Percentiles rank a stretch among this genome's conserved stretches.
Conservation (phyloP, 495 filamentous ascomycete genomes). For the Pyrenula massariospora region DNA sequence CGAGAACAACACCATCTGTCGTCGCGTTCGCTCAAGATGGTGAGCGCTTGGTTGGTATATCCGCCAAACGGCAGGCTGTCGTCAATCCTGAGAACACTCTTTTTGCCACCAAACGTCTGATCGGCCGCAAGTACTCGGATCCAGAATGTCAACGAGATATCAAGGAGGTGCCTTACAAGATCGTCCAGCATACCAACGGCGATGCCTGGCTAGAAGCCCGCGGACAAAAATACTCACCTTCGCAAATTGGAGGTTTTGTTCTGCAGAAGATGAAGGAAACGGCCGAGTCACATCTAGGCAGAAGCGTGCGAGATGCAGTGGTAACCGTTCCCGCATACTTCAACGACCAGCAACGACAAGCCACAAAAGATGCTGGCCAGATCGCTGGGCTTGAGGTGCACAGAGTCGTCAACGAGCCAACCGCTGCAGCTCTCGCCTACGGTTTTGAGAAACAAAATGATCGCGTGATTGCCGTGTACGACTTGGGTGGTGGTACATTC, state of each 20-base stretch:
- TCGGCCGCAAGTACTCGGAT: slow-evolving; percentile 96
- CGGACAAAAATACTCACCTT: slow-evolving; percentile 94
- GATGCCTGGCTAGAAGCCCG: slow-evolving; percentile 97
- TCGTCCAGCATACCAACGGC: slow-evolving; percentile 94
- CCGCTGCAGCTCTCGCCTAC: slow-evolving; percentile 88
- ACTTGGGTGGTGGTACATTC: slow-evolving; percentile 97
- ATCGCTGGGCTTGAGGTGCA: slow-evolving; percentile 92
- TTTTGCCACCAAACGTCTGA: slow-evolving; percentile 98
- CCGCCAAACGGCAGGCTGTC: slow-evolving; percentile 96
- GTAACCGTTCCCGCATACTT: slow-evolving; percentile 97
- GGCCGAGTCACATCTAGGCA: slow-evolving; percentile 81
- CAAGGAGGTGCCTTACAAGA: slow-evolving; percentile 98
- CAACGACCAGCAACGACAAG: slow-evolving; percentile 96
- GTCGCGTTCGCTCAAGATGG: slow-evolving; percentile 96
- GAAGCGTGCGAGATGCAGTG: slow-evolving; percentile 84
- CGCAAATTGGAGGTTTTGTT: slow-evolving; percentile 94
- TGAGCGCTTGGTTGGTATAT: slow-evolving; percentile 94
- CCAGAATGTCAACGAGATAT: slow-evolving; percentile 94
- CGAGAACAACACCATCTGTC: slow-evolving; percentile 91
- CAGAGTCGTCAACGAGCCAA: slow-evolving; percentile 95
- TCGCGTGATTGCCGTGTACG: slow-evolving; percentile 87
- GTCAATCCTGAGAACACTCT: slow-evolving; percentile 99
- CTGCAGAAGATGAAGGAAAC: slow-evolving; percentile 99
- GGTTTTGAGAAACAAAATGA: slow-evolving; percentile 90
- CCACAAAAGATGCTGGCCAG: slow-evolving; percentile 95